phyloP scores from a whole-genome alignment of 371 early-diverging fungal species.

The Nematocida sp. region DNA sequence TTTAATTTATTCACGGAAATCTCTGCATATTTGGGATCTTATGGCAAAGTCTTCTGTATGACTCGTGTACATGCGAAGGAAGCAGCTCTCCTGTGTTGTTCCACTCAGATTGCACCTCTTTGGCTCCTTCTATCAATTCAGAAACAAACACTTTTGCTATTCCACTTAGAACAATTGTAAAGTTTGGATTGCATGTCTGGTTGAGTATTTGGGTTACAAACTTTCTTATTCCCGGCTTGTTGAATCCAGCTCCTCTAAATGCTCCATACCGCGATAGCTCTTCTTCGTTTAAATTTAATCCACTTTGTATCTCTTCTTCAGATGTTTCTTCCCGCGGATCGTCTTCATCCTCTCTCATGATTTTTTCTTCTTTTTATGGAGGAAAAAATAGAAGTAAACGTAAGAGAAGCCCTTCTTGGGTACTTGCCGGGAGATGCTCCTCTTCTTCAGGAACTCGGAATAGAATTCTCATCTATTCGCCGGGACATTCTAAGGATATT shows the following conservation, averaged over 20 bases:
- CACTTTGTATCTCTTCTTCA: constrained; percentile 1
- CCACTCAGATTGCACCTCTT: constrained; percentile 60
- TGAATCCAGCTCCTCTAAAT: constrained; percentile 77
- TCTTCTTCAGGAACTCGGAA: constrained; percentile 66
- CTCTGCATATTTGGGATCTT: constrained; percentile 64
- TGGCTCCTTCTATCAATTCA: constrained; percentile 80
- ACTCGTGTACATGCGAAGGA: constrained; percentile 81
- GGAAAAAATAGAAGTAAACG: constrained; percentile 15
- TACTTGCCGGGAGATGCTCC: constrained; percentile 58
- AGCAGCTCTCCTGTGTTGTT: constrained; percentile 68
- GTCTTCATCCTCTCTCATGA: constrained; percentile 33
- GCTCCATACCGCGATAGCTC: constrained; percentile 79
- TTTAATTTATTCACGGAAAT: not conserved
- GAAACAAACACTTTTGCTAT: constrained; percentile 88
- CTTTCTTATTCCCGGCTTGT: constrained; percentile 76
- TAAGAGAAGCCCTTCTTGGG: constrained; percentile 62
- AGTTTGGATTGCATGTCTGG: constrained; percentile 76
- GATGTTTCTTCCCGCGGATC: constrained; percentile 7
- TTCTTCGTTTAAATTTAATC: constrained; percentile 67
- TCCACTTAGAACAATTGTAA: constrained; percentile 82
- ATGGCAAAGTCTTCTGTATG: constrained; percentile 74
- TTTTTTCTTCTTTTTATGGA: constrained; percentile 35
- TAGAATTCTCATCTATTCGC: constrained; percentile 60
- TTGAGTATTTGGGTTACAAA: constrained; percentile 69
- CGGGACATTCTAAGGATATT: constrained; percentile 53